Conservation (phyloP, 441 rosid genomes). For the Syzygium malaccense region DNA sequence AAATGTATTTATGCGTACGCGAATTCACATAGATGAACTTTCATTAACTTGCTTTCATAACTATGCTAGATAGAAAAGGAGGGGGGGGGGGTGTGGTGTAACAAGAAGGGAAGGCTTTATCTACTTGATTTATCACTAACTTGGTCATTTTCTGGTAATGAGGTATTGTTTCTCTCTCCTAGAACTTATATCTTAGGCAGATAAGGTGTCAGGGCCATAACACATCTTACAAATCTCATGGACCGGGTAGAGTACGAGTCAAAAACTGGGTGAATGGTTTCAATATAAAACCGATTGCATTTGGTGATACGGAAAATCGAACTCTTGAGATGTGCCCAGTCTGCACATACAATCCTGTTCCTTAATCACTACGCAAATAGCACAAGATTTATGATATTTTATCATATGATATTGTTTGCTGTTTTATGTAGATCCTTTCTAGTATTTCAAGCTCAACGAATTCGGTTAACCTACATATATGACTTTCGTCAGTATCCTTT, state of each 20-base stretch:
- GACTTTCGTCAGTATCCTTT: neutral
- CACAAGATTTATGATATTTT: neutral
- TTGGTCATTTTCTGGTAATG: neutral
- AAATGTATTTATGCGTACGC: fast-evolving
- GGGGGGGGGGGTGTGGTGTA: neutral
- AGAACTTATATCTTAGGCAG: neutral
- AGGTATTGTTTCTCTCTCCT: neutral
- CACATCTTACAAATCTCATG: neutral
- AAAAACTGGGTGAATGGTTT: no score
- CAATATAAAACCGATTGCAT: neutral
- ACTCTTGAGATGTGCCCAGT: neutral
- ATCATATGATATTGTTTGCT: neutral
- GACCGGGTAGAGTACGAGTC: neutral
- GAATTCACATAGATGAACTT: neutral
- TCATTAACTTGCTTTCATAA: neutral
- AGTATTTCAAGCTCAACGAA: neutral
- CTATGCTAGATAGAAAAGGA: neutral
- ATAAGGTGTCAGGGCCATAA: neutral
- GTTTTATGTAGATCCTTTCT: neutral
- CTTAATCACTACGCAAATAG: neutral
- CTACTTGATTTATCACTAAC: neutral
- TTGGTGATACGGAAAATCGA: neutral
- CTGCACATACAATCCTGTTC: neutral
- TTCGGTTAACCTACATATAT: neutral
- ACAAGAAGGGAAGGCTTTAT: neutral